Evolutionary conservation across 164 flowering plant genomes (phyloP), one percentile per base, ranked within the genome.

Genomic region (Liquidambar formosana): DNA sequence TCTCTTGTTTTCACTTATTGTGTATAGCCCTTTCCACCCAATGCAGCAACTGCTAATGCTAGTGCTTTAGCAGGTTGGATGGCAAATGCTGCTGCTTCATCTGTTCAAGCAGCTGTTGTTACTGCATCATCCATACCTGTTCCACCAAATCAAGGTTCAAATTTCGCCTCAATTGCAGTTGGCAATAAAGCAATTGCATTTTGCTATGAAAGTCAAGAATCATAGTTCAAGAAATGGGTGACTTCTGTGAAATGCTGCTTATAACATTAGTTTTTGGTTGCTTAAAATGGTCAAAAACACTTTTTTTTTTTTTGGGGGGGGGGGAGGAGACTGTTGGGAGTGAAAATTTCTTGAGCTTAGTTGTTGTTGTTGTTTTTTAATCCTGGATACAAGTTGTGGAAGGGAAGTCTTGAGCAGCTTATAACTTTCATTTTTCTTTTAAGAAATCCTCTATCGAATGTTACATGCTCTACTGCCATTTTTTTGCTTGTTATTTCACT

Each of bases 61-160:
- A 85, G 84, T 79, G 88, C 93, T 68, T 77, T 92, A 71, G 93
- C 91, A 9, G 92, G 95, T 33, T 92, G 97, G 97, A 89, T 92
- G 97, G 91, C 88, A 61, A 89, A 85, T 89, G 87, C 93, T 10
- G 79, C 87, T 76, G 90, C 41, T 46, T 87, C 97, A 67, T 83
- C 95, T 75, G 88, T 89, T 64, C 97, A 90, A 73, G 88, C 95
- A 49, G 89, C 95, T 69, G 92, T 84, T 74, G 92, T 90, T 69
- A 73, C 94, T 80, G 88, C 88, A 63, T 87, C 97, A 23, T 80
- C 91, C 57, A 79, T 90, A 25, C 83, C 96, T 59, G 75, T 82
- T 57, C 83, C 86, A 46, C 88, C 82, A 66, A 90, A 83, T 80
- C 94, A 89, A 90, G 94, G 96, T 92, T 47, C 46, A 70, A 56